Evolutionary conservation across 345 rosid species (phyloP).

Genomic region (Rubroshorea leprosula): DNA sequence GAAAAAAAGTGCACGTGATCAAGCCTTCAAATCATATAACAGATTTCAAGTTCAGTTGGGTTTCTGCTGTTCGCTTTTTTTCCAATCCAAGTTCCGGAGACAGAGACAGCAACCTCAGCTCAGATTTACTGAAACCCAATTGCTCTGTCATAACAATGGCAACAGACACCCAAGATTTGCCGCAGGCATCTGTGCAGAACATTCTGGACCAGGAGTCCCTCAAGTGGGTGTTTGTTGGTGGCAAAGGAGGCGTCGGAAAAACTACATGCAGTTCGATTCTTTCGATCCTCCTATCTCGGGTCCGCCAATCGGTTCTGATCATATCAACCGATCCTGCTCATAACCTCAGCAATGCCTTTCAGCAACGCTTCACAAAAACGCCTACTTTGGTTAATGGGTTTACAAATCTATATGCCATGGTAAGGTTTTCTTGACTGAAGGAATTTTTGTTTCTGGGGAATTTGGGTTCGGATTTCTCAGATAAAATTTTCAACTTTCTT

Average conservation of each 20-base stretch:
- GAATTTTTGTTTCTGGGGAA: constrained; percentile 4
- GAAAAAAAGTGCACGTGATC: no score
- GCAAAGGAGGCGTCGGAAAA: constrained; percentile 98
- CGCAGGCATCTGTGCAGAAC: constrained; percentile 72
- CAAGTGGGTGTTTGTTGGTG: constrained; percentile 99
- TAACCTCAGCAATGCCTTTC: constrained; percentile 99
- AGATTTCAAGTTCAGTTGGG: no score
- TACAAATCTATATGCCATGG: constrained; percentile 94
- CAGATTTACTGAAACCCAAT: background rate
- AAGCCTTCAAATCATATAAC: no score
- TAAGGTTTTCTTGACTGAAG: constrained; percentile 12
- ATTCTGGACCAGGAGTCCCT: constrained; percentile 77
- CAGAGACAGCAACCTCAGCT: background rate
- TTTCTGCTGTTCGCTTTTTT: no score
- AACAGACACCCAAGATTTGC: constrained; percentile 24
- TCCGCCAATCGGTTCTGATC: constrained; percentile 90
- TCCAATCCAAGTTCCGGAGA: background rate
- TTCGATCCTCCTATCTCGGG: constrained; percentile 66
- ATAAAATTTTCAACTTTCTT: background rate
- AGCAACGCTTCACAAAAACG: constrained; percentile 82
- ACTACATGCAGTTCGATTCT: constrained; percentile 95
- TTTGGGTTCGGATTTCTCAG: constrained; percentile 9
- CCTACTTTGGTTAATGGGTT: constrained; percentile 92
- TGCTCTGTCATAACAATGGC: constrained; percentile 2
- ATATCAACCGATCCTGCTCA: constrained; percentile 99